A percentile compares a stretch with the other conserved stretches of the same genome.
These are phyloP conservation scores for Cruciata laevipes DNA, from an alignment of 257 asterid species.

Conservation along the genomic window DNA sequence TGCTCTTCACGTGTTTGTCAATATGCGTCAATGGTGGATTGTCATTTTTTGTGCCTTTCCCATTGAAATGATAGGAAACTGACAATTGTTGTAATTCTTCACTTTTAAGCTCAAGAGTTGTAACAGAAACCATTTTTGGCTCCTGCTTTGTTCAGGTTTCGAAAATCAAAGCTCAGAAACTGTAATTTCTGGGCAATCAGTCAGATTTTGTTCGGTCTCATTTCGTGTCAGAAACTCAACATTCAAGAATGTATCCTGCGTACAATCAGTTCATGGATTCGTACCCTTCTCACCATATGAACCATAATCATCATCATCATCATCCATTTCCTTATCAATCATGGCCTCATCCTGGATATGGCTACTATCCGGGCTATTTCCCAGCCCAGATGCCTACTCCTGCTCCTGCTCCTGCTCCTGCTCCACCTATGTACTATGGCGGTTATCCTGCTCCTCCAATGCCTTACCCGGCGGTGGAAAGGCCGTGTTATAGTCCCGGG, in stretches of 20 bases:
- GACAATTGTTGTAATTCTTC: background rate
- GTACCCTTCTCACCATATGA: conserved; percentile 40
- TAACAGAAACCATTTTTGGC: background rate
- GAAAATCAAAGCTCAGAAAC: background rate
- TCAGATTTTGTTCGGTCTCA: background rate
- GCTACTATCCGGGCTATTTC: conserved; percentile 26
- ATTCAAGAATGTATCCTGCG: conserved; percentile 27
- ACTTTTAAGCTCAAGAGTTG: background rate
- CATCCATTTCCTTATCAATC: conserved; percentile 15
- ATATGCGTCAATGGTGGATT: background rate
- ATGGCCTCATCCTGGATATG: conserved; percentile 38
- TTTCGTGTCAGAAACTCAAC: background rate
- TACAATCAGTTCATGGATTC: conserved; percentile 26
- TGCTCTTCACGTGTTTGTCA: background rate
- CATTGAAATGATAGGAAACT: background rate
- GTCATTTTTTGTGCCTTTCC: background rate
- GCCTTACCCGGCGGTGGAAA: conserved; percentile 21
- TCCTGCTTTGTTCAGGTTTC: background rate
- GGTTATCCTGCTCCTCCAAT: conserved; percentile 22
- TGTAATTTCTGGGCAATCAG: background rate
- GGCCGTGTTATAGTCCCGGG: conserved; percentile 27
- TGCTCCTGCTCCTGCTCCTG: conserved; percentile 34
- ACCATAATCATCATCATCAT: conserved; percentile 25
- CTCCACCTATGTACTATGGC: conserved; percentile 27
- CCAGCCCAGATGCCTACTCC: conserved; percentile 34